Conservation (phyloP, 1,284 basidiomycete species). For the Leucocoprinus gongylophorus region DNA sequence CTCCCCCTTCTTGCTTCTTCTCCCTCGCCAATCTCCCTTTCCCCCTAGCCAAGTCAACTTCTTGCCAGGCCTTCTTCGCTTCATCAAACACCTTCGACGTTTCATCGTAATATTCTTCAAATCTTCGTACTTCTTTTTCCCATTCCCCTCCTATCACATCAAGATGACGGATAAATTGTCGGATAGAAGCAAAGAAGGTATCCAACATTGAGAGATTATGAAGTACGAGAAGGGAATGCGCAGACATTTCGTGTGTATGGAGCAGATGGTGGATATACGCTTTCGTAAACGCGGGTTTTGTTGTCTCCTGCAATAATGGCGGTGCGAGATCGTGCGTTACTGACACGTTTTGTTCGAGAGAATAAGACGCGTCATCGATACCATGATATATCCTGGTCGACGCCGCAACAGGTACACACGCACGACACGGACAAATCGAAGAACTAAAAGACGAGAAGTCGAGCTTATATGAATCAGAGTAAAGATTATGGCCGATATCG, state of each 20-base stretch:
- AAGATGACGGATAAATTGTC: constrained; percentile 31
- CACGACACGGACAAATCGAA: constrained; percentile 40
- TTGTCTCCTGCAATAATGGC: not conserved
- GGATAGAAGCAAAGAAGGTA: constrained; percentile 53
- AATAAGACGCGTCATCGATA: constrained; percentile 31
- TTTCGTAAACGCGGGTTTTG: constrained; percentile 44
- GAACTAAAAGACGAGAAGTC: constrained; percentile 54
- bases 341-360: constrained; percentile 10
- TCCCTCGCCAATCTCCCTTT: constrained; percentile 61
- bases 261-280: constrained; percentile 78
- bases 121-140: constrained; percentile 42
- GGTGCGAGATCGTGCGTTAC: not conserved
- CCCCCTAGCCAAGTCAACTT: constrained; percentile 58
- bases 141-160: constrained; percentile 15
- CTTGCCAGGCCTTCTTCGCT: constrained; percentile 49
- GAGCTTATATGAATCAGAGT: constrained; percentile 44
- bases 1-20: constrained; percentile 31
- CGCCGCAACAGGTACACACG: constrained; percentile 51
- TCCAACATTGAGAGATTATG: constrained; percentile 69
- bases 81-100: constrained; percentile 39
- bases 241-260: constrained; percentile 82
- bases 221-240: constrained; percentile 61
- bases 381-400: constrained; percentile 43
- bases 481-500: constrained; percentile 67
- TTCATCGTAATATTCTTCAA: constrained; percentile 47